phyloP scores from a whole-genome alignment of 306 rosid genomes.

The Pyrus pyrifolia region DNA sequence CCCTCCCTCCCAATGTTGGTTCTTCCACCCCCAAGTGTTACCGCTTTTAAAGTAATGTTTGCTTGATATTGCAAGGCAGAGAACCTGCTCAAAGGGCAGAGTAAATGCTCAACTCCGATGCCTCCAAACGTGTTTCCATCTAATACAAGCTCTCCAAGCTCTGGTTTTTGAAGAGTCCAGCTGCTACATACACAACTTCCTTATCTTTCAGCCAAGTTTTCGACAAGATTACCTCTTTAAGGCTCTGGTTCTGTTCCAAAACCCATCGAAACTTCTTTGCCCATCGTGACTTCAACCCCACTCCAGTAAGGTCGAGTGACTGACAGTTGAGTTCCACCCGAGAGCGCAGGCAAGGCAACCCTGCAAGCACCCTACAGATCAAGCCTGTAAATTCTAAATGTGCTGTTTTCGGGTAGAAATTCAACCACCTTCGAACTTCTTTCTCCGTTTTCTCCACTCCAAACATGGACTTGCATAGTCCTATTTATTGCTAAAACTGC shows the following conservation, averaged over 20 bases:
- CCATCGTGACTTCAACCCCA: slow-evolving; percentile 71
- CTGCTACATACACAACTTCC: slow-evolving; percentile 71
- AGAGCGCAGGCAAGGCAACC: slow-evolving; percentile 66
- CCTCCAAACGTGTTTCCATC: slow-evolving; percentile 71
- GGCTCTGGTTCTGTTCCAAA: slow-evolving; percentile 65
- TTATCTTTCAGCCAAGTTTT: slow-evolving; percentile 72
- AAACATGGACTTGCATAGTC: slow-evolving; percentile 72
- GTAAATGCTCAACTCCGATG: slow-evolving; percentile 71
- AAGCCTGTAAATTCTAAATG: slow-evolving; percentile 64
- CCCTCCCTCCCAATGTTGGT: slow-evolving; percentile 86
- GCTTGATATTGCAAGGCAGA: slow-evolving; percentile 80
- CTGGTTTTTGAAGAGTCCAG: slow-evolving; percentile 78
- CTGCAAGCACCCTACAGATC: slow-evolving; percentile 67
- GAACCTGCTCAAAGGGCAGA: slow-evolving; percentile 86
- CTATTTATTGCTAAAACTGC: slow-evolving; percentile 86
- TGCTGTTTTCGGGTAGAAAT: slow-evolving; percentile 63
- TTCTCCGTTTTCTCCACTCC: slow-evolving; percentile 72
- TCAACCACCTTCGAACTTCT: slow-evolving; percentile 77
- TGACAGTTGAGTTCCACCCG: slow-evolving; percentile 78
- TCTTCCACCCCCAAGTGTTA: slow-evolving; percentile 76
- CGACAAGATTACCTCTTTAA: slow-evolving; percentile 65
- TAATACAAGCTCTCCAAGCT: slow-evolving; percentile 53
- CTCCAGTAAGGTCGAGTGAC: slow-evolving; percentile 75
- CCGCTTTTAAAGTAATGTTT: slow-evolving; percentile 51
- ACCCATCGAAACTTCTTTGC: slow-evolving; percentile 85